Evolutionary conservation across 164 flowering plant species (phyloP), one percentile per base, ranked within the genome.

Genomic region (Taxillus chinensis): DNA sequence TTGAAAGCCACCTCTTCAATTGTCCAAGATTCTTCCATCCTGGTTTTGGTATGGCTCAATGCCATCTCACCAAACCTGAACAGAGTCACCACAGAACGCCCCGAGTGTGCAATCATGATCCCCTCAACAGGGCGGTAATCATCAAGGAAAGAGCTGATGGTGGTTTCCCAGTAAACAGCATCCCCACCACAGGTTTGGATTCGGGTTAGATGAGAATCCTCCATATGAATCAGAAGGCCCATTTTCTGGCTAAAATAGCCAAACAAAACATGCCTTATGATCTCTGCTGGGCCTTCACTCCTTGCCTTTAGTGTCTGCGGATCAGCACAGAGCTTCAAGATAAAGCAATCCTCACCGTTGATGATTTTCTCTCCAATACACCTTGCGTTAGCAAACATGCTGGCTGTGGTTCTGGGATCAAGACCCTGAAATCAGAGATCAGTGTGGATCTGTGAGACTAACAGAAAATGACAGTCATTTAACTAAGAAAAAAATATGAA

Each of bases 21-120:
- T 2, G 84, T 85, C 93, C 93, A 87, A 14, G 77, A 78, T 70
- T 87, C 93, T 75, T 87, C 93, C 93, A 87, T 85, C 72, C 87
- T 79, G 5, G 90, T 85, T 70, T 82, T 87, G 45, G 90, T 72
- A 66, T 85, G 95, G 74, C 89, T 87, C 89, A 80, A 82, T 16
- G 95, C 86, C 64, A 72, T 76, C 70, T 87, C 95, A 1, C 95
- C 90, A 61, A 87, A 87, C 75, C 88, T 73, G 76, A 83, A 87
- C 42, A 87, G 86, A 63, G 87, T 83, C 45, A 83, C 90, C 40
- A 77, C 80, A 14, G 93, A 83, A 15, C 80, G 83, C 1, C 93
- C 93, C 0, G 93, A 80, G 68, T 87, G 93, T 8, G 93, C 90
- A 41, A 87, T 79, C 86, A 80, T 83, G 62, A 85, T 74, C 40